Conservation (phyloP, 2,329 filamentous ascomycete species). For the Domatiomyces catenatus region DNA sequence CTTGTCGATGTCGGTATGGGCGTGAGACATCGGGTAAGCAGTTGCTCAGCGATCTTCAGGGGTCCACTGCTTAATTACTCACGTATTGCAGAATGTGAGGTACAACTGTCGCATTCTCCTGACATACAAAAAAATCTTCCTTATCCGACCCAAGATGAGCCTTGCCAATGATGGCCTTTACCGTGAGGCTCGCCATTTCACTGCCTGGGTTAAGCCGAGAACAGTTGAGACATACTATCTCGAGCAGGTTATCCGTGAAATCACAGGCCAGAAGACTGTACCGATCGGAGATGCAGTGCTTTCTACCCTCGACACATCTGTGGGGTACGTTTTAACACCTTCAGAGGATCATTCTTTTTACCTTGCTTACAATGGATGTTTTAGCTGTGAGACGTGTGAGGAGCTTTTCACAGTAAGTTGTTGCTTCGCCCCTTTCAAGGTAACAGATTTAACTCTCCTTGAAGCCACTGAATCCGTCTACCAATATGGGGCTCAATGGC, state of each 20-base stretch:
- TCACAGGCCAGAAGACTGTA: slow-evolving; percentile 42
- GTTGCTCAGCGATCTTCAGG: not conserved
- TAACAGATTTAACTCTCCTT: not conserved
- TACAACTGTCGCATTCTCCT: slow-evolving; percentile 54
- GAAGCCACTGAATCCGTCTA: slow-evolving; percentile 6
- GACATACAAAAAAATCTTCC: slow-evolving; percentile 51
- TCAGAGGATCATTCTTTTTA: not conserved
- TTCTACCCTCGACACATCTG: slow-evolving; percentile 44
- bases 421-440: slow-evolving; percentile 2
- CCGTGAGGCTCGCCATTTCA: slow-evolving; percentile 47
- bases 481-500: slow-evolving; percentile 38
- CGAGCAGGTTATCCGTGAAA: slow-evolving; percentile 41
- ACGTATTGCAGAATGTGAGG: slow-evolving; percentile 35
- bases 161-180: slow-evolving; percentile 59
- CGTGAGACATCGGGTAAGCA: slow-evolving; percentile 9
- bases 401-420: slow-evolving; percentile 46
- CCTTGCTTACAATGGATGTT: not conserved
- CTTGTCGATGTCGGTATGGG: slow-evolving; percentile 37
- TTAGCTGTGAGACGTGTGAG: slow-evolving; percentile 49
- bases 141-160: slow-evolving; percentile 57
- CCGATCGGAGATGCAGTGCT: slow-evolving; percentile 56
- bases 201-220: slow-evolving; percentile 44
- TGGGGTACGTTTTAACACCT: slow-evolving; percentile 23
- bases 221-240: slow-evolving; percentile 49
- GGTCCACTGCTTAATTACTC: not conserved